Base-by-base conservation (phyloP, 2,329 filamentous ascomycete genomes). In the Chaetomiaceae sp. region DNA sequence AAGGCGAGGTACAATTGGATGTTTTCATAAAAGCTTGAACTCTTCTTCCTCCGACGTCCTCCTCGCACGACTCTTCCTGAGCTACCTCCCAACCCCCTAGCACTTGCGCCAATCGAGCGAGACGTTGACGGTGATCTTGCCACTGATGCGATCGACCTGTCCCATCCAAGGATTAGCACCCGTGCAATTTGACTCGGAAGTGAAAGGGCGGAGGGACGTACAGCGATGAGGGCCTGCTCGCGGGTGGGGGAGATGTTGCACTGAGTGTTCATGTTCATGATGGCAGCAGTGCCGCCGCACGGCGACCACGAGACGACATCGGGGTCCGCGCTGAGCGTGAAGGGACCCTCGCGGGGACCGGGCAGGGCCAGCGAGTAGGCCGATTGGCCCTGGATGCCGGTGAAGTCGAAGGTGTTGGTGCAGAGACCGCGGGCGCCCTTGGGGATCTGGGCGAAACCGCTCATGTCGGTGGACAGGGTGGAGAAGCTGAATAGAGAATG, bases 361-460 rank as follows among this genome's bases (percentile, higher is more conserved):
- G 36, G 36, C 27, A 61, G 59, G 3, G 23, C 16, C 10, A 58
- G 25, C 29, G 45, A 36, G 55, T 55, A 61, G 37, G 23, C 32
- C 20, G 51, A 50, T 43, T 53, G 45, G 27, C 54, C 57, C 14
- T 25, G 11, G 11, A 47, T 51, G 42, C 59, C 59, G 13, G 59
- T 61, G 55, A 61, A 61, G 44, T 61, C 57, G 34, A 61, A 61
- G 4, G 59, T 59, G 55, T 59, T 61, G 57, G 51, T 57, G 59
- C 59, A 59, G 10, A 50, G 43, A 5, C 57, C 59, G 11, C 43
- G 29, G 16, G 57, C 34, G 49, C 57, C 57, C 20, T 16, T 10
- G 29, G 59, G 59, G 44, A 61, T 55, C 52, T 61, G 57, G 1
- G 59, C 59, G 51, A 57, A 61, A n/a, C 59, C 59, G 14, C 16